These are phyloP conservation scores for Warburgia ugandensis DNA, from an alignment of 164 flowering plant genomes.

Conservation along the genomic window DNA sequence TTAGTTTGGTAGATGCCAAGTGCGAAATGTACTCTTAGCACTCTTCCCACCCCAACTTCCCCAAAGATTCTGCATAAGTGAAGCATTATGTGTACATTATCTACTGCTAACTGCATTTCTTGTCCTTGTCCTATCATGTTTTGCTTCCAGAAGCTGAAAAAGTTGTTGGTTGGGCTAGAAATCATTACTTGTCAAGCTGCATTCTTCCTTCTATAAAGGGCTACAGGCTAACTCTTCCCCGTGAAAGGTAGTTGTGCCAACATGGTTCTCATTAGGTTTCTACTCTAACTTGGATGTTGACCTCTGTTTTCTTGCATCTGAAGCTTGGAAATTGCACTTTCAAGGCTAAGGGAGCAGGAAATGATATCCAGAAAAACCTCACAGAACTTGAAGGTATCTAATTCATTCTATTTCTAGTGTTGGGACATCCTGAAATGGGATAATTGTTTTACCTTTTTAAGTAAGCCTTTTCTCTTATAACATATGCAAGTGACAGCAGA, in stretches of 20 bases:
- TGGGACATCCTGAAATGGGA: not conserved
- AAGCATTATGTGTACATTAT: no score
- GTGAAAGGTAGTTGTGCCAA: constrained; percentile 81
- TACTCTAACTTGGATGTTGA: no score
- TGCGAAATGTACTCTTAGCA: no score
- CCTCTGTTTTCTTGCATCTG: constrained; percentile 18
- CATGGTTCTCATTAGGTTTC: not conserved
- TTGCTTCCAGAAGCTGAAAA: constrained; percentile 80
- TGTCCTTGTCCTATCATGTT: no score
- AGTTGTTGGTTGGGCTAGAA: constrained; percentile 96
- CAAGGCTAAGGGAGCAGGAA: constrained; percentile 78
- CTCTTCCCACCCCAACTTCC: no score
- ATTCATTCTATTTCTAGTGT: not conserved
- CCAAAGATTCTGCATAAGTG: no score
- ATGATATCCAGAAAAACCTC: constrained; percentile 53
- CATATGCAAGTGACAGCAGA: constrained; percentile 58
- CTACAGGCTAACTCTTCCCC: constrained; percentile 59
- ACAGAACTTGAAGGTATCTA: constrained; percentile 78
- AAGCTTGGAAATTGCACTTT: constrained; percentile 83
- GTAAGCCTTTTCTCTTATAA: no score
- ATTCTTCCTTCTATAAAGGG: constrained; percentile 55
- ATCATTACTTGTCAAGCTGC: constrained; percentile 71
- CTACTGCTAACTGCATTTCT: not conserved
- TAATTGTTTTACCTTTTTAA: not conserved
- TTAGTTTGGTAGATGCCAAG: no score